Base-by-base conservation (phyloP, 2,329 filamentous ascomycete genomes). In the Canariomyces notabilis region DNA sequence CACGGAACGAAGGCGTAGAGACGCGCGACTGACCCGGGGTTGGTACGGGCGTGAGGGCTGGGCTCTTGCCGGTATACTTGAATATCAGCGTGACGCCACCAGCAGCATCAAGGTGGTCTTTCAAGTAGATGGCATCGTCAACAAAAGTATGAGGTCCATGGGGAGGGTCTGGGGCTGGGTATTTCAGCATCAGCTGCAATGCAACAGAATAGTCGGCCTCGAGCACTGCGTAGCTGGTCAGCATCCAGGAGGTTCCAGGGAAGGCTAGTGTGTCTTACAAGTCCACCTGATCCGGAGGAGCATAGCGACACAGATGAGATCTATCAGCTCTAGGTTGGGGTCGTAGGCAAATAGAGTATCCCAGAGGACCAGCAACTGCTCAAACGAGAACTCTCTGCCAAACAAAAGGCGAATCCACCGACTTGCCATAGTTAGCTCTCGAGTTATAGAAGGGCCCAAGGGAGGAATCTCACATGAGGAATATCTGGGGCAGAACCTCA, bases 391-490 rank as follows among this genome's bases (percentile, higher is more conserved):
- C 64, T 98, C 93, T 55, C 93, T 80, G 39, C 91, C 90, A 61
- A 97, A 97, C 0, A 98, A 70, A 1, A 98, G 78, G 21, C 93
- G 82, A 48, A 97, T 86, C 93, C 93, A 98, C 47, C 93, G 89
- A 53, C 87, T 90, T 29, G 1, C 12, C 2, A 18, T 8, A 9
- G 35, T 56, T 31, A 57, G 50, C 42, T 38, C 21, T n/a, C 21
- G 31, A 21, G 15, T 19, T 20, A 6, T 11, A 12, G 5, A 32
- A 18, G 8, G 12, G 2, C 4, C n/a, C n/a, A n/a, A 18, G 29
- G 7, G 6, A 18, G 11, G 31, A 5, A 12, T 2, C 75, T 64
- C 68, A 93, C 87, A 97, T 94, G 19, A 97, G 71, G 61, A 97
- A 98, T 41, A 98, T 91, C 59, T 98, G 93, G 1, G 93, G 93